Evolutionary conservation across 495 filamentous ascomycete genomes (phyloP).

Genomic region (Chlorociboria aeruginascens): DNA sequence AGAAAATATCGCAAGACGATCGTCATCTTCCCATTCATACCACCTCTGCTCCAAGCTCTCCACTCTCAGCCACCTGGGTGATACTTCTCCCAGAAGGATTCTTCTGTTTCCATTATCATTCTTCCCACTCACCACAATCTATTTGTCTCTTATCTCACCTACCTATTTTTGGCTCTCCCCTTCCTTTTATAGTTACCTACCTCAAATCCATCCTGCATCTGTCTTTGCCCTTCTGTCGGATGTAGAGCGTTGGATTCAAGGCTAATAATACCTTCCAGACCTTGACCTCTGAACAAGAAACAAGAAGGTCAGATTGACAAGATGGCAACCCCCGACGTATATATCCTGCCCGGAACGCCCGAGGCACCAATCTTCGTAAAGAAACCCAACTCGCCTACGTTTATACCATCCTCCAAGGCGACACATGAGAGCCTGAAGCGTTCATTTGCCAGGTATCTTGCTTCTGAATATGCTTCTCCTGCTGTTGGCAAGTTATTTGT

Average conservation of each 20-base stretch:
- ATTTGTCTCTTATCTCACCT: not conserved
- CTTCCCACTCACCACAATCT: too few relatives aligned
- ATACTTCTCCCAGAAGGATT: too few relatives aligned
- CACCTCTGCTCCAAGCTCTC: not conserved
- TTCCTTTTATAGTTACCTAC: not conserved
- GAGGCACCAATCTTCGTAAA: slow-evolving; percentile 6
- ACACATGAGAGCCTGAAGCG: slow-evolving; percentile 20
- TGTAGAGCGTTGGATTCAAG: too few relatives aligned
- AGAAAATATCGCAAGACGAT: too few relatives aligned
- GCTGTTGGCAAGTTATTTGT: slow-evolving; percentile 16
- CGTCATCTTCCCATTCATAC: not conserved
- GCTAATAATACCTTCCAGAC: too few relatives aligned
- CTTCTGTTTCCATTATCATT: too few relatives aligned
- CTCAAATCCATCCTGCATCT: not conserved
- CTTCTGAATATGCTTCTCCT: slow-evolving; percentile 9
- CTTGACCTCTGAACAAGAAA: too few relatives aligned
- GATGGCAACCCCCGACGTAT: slow-evolving; percentile 18
- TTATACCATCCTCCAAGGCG: slow-evolving; percentile 16
- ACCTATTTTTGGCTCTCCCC: not conserved
- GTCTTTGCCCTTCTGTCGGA: not conserved
- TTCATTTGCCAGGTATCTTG: slow-evolving; percentile 17
- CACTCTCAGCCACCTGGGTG: too few relatives aligned
- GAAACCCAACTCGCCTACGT: slow-evolving; percentile 10
- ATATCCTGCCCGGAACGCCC: slow-evolving; percentile 5
- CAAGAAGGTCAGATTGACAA: not conserved